Conservation (phyloP, 2,329 filamentous ascomycete species). For the Alternaria rosae region DNA sequence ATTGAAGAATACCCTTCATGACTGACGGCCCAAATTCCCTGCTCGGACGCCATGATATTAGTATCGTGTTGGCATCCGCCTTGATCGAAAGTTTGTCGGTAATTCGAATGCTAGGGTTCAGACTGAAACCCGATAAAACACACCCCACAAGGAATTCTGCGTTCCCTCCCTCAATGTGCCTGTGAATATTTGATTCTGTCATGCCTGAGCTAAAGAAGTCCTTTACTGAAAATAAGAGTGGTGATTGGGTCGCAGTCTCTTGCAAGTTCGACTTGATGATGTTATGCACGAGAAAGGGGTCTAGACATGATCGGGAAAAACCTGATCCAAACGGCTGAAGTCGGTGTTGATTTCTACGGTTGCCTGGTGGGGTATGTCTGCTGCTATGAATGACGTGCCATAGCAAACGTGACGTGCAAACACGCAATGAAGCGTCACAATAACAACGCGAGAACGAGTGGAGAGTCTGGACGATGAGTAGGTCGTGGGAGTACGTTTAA, state of each 20-base stretch:
- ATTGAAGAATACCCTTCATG: not conserved
- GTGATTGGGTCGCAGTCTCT: not conserved
- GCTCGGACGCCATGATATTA: constrained; percentile 9
- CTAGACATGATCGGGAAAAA: not conserved
- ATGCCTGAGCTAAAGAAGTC: not conserved
- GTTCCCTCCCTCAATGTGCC: constrained; percentile 9
- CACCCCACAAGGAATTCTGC: constrained; percentile 8
- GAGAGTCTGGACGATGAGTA: not conserved
- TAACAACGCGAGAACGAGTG: not conserved
- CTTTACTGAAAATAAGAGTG: not conserved
- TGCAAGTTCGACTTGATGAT: not conserved
- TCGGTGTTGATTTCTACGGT: not conserved
- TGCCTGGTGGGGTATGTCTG: not conserved
- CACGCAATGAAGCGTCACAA: not conserved
- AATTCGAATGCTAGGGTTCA: constrained; percentile 1
- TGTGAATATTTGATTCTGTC: not conserved
- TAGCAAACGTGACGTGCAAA: not conserved
- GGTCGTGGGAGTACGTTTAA: not conserved
- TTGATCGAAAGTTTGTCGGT: constrained; percentile 13
- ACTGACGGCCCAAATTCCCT: not conserved
- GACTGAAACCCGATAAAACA: constrained; percentile 1
- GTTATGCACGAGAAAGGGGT: not conserved
- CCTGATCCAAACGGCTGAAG: not conserved
- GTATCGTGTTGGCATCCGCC: constrained; percentile 14
- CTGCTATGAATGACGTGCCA: not conserved